Conservation (phyloP, 1,139 yeast species). For the Kodamaea fungicola region DNA sequence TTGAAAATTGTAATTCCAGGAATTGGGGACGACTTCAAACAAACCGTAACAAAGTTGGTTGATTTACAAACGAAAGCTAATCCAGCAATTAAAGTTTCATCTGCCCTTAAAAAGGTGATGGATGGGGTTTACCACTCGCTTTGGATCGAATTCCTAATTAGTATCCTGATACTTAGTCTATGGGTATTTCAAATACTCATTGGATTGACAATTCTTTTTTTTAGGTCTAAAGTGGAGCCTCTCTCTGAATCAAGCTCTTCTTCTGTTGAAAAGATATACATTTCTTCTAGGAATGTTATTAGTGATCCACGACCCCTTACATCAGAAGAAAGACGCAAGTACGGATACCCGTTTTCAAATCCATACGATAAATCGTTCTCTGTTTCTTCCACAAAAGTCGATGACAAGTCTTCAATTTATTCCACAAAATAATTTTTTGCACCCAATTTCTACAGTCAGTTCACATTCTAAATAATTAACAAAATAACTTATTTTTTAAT, state of each 20-base stretch:
- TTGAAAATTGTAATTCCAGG: constrained; percentile 59
- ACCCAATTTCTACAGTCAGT: too few relatives aligned
- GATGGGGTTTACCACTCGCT: constrained; percentile 32
- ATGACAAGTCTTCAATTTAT: too few relatives aligned
- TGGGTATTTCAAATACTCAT: constrained; percentile 48
- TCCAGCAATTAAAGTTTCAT: constrained; percentile 9
- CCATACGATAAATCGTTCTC: constrained; percentile 10
- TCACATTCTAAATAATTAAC: too few relatives aligned
- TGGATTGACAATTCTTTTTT: constrained; percentile 16
- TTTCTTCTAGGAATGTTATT: constrained; percentile 12
- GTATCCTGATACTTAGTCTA: constrained; percentile 38
- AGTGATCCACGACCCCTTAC: constrained; percentile 32
- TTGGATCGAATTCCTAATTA: constrained; percentile 43
- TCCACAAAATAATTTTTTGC: too few relatives aligned
- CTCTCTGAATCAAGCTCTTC: constrained; percentile 2
- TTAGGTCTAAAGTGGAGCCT: not conserved
- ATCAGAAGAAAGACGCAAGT: constrained; percentile 21
- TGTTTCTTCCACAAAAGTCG: too few relatives aligned
- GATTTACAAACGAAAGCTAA: constrained; percentile 1
- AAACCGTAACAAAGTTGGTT: constrained; percentile 3
- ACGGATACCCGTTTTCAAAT: constrained; percentile 30
- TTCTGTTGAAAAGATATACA: constrained; percentile 2
- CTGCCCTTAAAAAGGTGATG: constrained; percentile 21
- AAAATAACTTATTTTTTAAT: constrained; percentile 28
- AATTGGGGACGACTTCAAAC: constrained; percentile 4